These are phyloP conservation scores for Trichoderma erinaceum DNA, from an alignment of 495 filamentous ascomycete species.

Conservation along the genomic window DNA sequence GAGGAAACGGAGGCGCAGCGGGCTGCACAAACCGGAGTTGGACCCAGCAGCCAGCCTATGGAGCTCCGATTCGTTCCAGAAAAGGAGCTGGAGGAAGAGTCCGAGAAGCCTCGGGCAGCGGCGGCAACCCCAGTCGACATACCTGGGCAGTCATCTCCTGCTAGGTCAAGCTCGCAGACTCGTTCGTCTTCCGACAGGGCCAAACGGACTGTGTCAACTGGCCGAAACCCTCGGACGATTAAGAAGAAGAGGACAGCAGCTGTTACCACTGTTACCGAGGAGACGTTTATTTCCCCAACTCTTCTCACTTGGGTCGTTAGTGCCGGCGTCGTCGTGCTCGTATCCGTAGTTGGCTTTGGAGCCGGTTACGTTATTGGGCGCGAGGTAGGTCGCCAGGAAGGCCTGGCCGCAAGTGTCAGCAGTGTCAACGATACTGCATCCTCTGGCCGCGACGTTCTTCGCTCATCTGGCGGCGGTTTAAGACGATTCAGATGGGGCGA, in stretches of 20 bases:
- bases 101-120: conserved; percentile 20
- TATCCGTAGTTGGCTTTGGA: conserved; percentile 87
- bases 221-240: conserved; percentile 33
- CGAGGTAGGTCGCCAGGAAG: conserved; percentile 69
- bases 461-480: conserved; percentile 34
- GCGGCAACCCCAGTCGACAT: conserved; percentile 21
- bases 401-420: conserved; percentile 34
- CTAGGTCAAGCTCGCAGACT: background rate
- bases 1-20: conserved; percentile 28
- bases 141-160: background rate
- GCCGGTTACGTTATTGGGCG: conserved; percentile 86
- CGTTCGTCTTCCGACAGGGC: conserved; percentile 38
- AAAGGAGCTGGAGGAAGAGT: conserved; percentile 56
- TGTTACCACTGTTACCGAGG: conserved; percentile 23
- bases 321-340: conserved; percentile 85
- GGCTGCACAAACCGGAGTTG: conserved; percentile 28
- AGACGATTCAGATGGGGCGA: conserved; percentile 44
- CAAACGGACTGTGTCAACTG: conserved; percentile 44
- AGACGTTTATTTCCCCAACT: conserved; percentile 55
- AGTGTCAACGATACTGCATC: conserved; percentile 37
- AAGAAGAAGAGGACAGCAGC: conserved; percentile 49
- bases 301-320: conserved; percentile 87
- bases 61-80: conserved; percentile 66
- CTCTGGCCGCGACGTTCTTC: conserved; percentile 40
- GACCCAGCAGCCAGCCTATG: conserved; percentile 45